A percentile compares a stretch with the other conserved stretches of the same genome.
These are phyloP conservation scores for Amanita subjunquillea DNA, from an alignment of 768 basidiomycete genomes.

Conservation along the genomic window DNA sequence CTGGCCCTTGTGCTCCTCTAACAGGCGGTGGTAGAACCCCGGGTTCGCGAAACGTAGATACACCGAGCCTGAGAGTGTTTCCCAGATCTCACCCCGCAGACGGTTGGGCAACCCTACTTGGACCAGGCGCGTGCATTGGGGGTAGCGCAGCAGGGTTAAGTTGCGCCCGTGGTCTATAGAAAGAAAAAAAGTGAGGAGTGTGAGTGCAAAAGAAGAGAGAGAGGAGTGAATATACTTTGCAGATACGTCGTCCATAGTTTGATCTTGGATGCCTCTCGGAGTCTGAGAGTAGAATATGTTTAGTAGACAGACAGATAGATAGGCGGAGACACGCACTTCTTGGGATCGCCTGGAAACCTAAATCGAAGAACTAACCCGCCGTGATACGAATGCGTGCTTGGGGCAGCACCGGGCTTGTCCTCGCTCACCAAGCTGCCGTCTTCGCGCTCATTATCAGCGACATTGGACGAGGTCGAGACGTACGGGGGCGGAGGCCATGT, in stretches of 20 bases:
- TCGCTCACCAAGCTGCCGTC: no score
- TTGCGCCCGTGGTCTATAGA: slow-evolving; percentile 80
- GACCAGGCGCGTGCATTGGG: slow-evolving; percentile 92
- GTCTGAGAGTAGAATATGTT: slow-evolving; percentile 25
- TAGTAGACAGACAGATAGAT: slow-evolving; percentile 4
- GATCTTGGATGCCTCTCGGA: slow-evolving; percentile 87
- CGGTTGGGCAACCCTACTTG: slow-evolving; percentile 95
- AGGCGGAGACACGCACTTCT: slow-evolving; percentile 47
- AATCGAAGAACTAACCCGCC: slow-evolving; percentile 75
- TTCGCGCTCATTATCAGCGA: no score
- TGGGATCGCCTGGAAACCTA: slow-evolving; percentile 88
- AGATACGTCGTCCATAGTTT: slow-evolving; percentile 93
- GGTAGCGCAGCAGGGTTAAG: slow-evolving; percentile 91
- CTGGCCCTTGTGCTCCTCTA: slow-evolving; percentile 69
- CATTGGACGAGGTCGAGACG: no score
- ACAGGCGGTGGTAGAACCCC: slow-evolving; percentile 65
- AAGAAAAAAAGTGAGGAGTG: slow-evolving; percentile 2
- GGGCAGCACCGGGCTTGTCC: no score
- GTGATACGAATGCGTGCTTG: slow-evolving; percentile 49
- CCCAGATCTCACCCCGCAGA: slow-evolving; percentile 96
- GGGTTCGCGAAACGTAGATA: slow-evolving; percentile 85
- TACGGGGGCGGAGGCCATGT: no score
- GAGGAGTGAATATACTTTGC: slow-evolving; percentile 36
- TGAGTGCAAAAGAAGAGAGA: slow-evolving; percentile 1
- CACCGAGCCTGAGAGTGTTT: slow-evolving; percentile 88